A percentile compares a stretch with the other conserved stretches of the same genome.
These are phyloP conservation scores for Lolium multiflorum DNA, from an alignment of 176 grass and related monocot genomes.

Conservation along the genomic window DNA sequence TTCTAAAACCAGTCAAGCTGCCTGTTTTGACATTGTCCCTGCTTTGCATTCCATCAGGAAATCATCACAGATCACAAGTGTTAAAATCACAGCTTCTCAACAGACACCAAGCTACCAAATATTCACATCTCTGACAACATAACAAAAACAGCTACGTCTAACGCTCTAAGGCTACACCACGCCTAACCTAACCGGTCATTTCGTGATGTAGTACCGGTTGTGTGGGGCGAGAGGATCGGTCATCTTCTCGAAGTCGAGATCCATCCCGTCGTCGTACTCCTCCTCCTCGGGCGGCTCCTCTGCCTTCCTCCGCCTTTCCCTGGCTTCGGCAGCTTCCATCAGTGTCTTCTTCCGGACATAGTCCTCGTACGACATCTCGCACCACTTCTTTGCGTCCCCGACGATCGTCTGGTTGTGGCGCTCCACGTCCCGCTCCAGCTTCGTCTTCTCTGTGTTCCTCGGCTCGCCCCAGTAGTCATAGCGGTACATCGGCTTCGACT, in stretches of 20 bases:
- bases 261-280: constrained; percentile 71
- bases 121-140: constrained; percentile 36
- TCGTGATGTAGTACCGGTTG: constrained; percentile 48
- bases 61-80: background rate
- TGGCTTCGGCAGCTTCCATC: constrained; percentile 46
- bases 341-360: constrained; percentile 48
- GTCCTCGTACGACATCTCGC: constrained; percentile 71
- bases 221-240: constrained; percentile 44
- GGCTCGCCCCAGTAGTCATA: constrained; percentile 77
- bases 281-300: constrained; percentile 35
- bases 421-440: constrained; percentile 57
- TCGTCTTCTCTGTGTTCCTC: constrained; percentile 66
- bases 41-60: background rate
- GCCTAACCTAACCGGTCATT: constrained; percentile 24
- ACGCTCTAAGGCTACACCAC: background rate
- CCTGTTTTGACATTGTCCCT: constrained; percentile 4
- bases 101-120: background rate
- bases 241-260: constrained; percentile 66
- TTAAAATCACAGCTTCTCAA: constrained; percentile 17
- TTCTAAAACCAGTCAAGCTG: background rate
- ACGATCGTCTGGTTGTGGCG: constrained; percentile 61
- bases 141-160: constrained; percentile 36
- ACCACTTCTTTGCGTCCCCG: constrained; percentile 77
- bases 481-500: constrained; percentile 70
- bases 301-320: constrained; percentile 31